A percentile compares a stretch with the other conserved stretches of the same genome.
Evolutionary conservation across 2,329 filamentous ascomycete genomes (phyloP).

Genomic region (Niveomyces coronatus): DNA sequence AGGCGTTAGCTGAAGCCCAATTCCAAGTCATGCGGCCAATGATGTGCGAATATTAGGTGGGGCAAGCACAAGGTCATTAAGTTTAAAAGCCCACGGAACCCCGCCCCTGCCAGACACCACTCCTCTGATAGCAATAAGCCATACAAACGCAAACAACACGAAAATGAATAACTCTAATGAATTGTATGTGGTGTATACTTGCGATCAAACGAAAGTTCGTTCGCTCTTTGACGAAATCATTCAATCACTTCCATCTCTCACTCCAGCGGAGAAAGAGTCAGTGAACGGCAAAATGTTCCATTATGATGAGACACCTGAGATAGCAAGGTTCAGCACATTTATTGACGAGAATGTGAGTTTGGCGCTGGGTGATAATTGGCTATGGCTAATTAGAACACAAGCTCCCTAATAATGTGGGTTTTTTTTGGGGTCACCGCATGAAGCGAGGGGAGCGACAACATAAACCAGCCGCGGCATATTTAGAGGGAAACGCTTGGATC

Average conservation of each 20-base stretch:
- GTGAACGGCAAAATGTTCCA: not conserved
- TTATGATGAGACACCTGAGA: not conserved
- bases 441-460: not conserved
- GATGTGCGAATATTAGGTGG: no score
- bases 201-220: not conserved
- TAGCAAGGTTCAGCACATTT: not conserved
- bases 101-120: not conserved
- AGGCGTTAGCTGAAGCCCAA: not conserved
- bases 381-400: not conserved
- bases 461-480: not conserved
- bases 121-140: not conserved
- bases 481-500: constrained; percentile 1
- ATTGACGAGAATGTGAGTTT: not conserved
- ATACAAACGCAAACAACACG: not conserved
- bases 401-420: not conserved
- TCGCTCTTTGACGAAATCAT: not conserved
- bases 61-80: no score
- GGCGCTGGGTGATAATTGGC: not conserved
- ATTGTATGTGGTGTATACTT: not conserved
- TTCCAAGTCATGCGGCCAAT: not conserved
- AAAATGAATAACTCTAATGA: not conserved
- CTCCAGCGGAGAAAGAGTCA: not conserved
- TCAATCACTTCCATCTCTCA: not conserved
- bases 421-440: not conserved
- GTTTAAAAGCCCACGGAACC: not conserved